Evolutionary conservation across 2,329 filamentous ascomycete genomes (phyloP).

Genomic region (Aspergillus sp.): DNA sequence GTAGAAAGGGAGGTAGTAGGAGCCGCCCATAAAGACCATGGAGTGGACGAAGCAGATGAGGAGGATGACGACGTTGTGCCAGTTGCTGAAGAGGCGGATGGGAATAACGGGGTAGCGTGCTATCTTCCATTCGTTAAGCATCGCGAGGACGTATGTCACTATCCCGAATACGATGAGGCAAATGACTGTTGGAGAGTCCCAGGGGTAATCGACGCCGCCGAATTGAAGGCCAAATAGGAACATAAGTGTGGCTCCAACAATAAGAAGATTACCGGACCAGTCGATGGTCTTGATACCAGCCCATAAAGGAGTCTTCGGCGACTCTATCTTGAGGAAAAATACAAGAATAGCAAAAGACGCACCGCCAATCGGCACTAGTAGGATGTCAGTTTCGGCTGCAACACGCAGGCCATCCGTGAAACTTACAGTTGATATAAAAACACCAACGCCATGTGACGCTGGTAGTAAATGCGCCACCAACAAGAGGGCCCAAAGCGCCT

Average conservation of each 20-base stretch:
- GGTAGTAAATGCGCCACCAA: slow-evolving; percentile 63
- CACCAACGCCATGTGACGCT: slow-evolving; percentile 62
- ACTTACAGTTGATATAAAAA: slow-evolving; percentile 57
- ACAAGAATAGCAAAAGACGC: slow-evolving; percentile 58
- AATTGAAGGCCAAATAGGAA: slow-evolving; percentile 83
- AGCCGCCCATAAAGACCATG: slow-evolving; percentile 72
- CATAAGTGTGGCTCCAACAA: slow-evolving; percentile 80
- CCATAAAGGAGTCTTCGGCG: slow-evolving; percentile 58
- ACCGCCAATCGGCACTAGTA: slow-evolving; percentile 58
- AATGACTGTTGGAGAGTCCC: slow-evolving; percentile 72
- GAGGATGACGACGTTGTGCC: slow-evolving; percentile 66
- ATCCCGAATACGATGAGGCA: slow-evolving; percentile 75
- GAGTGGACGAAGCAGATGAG: slow-evolving; percentile 70
- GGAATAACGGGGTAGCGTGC: slow-evolving; percentile 80
- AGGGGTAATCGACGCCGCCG: slow-evolving; percentile 73
- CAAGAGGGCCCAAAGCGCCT: slow-evolving; percentile 58
- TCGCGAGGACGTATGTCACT: slow-evolving; percentile 63
- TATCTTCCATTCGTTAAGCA: slow-evolving; percentile 69
- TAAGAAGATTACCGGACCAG: slow-evolving; percentile 61
- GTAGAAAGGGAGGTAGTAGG: slow-evolving; percentile 82
- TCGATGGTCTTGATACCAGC: slow-evolving; percentile 62
- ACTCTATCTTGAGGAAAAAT: slow-evolving; percentile 62
- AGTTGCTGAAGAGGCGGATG: slow-evolving; percentile 64
- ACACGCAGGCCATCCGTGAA: background rate
- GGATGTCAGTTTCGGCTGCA: slow-evolving; percentile 9